Percentiles rank a stretch among this genome's conserved stretches.
Evolutionary conservation across 2,329 filamentous ascomycete genomes (phyloP).

Genomic region (Cephalotrichum gorgonifer): DNA sequence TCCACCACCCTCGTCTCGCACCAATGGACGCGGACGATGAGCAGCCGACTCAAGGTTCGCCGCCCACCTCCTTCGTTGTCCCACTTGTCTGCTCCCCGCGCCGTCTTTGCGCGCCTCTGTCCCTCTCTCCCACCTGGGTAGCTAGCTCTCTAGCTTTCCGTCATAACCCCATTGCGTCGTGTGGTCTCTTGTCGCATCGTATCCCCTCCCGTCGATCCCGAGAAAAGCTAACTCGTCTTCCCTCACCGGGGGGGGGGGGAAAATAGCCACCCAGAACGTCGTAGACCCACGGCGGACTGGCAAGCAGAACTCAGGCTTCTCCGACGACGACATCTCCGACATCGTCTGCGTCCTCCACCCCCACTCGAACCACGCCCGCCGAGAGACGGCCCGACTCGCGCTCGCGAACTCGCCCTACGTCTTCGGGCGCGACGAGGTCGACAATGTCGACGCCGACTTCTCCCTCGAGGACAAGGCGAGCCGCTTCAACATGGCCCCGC

Average conservation of each 20-base stretch:
- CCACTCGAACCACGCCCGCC: conserved; percentile 59
- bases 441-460: conserved; percentile 41
- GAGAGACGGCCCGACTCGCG: conserved; percentile 51
- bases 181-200: too few relatives aligned
- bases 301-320: conserved; percentile 72
- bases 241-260: too few relatives aligned
- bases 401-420: conserved; percentile 36
- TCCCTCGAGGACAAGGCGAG: conserved; percentile 37
- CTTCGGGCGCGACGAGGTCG: conserved; percentile 35
- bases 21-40: conserved; percentile 7
- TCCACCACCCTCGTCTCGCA: background rate
- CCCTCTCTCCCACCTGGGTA: background rate
- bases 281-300: conserved; percentile 73
- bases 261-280: conserved; percentile 69
- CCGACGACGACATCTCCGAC: conserved; percentile 73
- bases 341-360: conserved; percentile 85
- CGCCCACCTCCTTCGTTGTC: background rate
- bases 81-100: background rate
- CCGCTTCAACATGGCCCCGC: conserved; percentile 37
- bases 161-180: too few relatives aligned
- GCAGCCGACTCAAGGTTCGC: conserved; percentile 6
- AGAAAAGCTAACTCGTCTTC: too few relatives aligned
- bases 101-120: background rate
- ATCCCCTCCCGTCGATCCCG: too few relatives aligned
- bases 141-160: background rate